A percentile compares a stretch with the other conserved stretches of the same genome.
Conservation (phyloP, 768 basidiomycete genomes). For the Boletus rufocinnamomeus region DNA sequence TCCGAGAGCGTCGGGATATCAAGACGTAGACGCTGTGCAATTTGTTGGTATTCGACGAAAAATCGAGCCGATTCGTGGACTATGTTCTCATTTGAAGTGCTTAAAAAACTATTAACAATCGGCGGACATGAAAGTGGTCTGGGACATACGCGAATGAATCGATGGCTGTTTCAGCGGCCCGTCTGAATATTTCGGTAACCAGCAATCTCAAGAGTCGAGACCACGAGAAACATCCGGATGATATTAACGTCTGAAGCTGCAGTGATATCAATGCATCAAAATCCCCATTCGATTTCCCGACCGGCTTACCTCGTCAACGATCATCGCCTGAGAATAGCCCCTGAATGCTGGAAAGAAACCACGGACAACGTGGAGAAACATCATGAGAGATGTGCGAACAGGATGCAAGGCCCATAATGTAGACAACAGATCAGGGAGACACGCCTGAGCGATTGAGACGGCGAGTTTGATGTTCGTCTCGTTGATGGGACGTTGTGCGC, state of each 20-base stretch:
- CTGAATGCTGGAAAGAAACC: constrained; percentile 81
- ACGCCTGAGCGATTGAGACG: constrained; percentile 50
- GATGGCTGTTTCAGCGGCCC: constrained; percentile 62
- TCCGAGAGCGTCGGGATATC: constrained; percentile 80
- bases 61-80: constrained; percentile 75
- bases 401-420: constrained; percentile 61
- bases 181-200: constrained; percentile 62
- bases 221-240: constrained; percentile 74
- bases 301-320: constrained; percentile 74
- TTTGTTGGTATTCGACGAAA: constrained; percentile 74
- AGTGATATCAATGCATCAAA: constrained; percentile 1
- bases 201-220: constrained; percentile 58
- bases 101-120: constrained; percentile 29
- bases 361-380: constrained; percentile 66
- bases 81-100: constrained; percentile 68
- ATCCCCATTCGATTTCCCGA: constrained; percentile 13
- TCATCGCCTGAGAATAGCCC: constrained; percentile 84
- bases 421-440: constrained; percentile 56
- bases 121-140: constrained; percentile 17
- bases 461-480: constrained; percentile 59
- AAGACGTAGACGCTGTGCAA: constrained; percentile 73
- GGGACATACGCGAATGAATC: constrained; percentile 72
- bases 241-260: constrained; percentile 69
- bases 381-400: constrained; percentile 67
- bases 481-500: constrained; percentile 67